These are phyloP conservation scores for Jatropha multifida DNA, from an alignment of 441 rosid genomes.

Conservation along the genomic window DNA sequence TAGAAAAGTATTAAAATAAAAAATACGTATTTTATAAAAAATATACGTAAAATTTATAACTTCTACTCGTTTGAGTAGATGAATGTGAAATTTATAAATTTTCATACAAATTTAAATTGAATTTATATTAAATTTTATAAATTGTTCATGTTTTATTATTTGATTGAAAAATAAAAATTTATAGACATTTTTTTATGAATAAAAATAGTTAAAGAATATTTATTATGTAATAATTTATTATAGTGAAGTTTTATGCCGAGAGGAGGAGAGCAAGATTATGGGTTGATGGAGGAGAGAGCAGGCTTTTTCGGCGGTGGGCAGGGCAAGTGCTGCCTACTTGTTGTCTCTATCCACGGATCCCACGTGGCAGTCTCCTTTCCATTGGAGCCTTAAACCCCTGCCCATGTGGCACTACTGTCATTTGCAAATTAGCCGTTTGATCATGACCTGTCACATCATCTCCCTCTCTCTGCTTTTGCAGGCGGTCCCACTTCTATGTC, in stretches of 20 bases:
- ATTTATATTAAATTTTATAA: too few relatives aligned
- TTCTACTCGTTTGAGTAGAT: too few relatives aligned
- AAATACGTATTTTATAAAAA: too few relatives aligned
- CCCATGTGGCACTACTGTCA: slow-evolving; percentile 39
- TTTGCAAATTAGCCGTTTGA: slow-evolving; percentile 37
- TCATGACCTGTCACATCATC: slow-evolving; percentile 44
- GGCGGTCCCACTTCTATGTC: slow-evolving; percentile 34
- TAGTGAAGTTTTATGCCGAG: background rate
- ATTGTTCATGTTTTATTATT: too few relatives aligned
- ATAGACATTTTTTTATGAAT: too few relatives aligned
- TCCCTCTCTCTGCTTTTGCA: slow-evolving; percentile 28
- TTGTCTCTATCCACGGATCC: slow-evolving; percentile 23
- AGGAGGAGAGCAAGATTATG: background rate
- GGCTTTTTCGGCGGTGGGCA: slow-evolving; percentile 36
- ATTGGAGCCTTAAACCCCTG: slow-evolving; percentile 27
- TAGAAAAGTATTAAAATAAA: too few relatives aligned
- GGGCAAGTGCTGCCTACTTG: slow-evolving; percentile 20
- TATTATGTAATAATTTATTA: too few relatives aligned
- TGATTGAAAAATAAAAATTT: too few relatives aligned
- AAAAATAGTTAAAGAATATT: too few relatives aligned
- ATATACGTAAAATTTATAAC: too few relatives aligned
- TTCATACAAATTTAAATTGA: too few relatives aligned
- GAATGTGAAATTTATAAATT: too few relatives aligned
- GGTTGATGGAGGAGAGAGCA: background rate
- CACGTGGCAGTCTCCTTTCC: slow-evolving; percentile 42